These are phyloP conservation scores for Geum urbanum DNA, from an alignment of 306 rosid genomes.

Conservation along the genomic window DNA sequence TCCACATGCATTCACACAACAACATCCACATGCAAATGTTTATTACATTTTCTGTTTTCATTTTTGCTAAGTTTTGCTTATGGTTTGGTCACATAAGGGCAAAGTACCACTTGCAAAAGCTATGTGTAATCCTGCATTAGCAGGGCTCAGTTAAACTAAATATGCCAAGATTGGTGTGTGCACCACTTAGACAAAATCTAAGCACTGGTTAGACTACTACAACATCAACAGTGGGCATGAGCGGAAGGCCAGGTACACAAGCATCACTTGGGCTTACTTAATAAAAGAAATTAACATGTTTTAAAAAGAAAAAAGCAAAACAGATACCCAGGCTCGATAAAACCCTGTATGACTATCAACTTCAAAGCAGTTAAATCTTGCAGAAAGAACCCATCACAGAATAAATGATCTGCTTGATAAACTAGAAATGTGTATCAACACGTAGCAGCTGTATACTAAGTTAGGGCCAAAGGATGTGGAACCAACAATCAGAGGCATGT, in stretches of 20 bases:
- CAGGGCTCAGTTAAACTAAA: no score
- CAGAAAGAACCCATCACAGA: slow-evolving; percentile 2
- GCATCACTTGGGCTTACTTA: neutral
- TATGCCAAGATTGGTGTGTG: neutral
- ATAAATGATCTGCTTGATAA: neutral
- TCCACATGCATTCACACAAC: slow-evolving; percentile 5
- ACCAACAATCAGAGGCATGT: neutral
- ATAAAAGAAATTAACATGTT: neutral
- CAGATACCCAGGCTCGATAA: neutral
- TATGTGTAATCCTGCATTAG: neutral
- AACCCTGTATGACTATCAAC: neutral
- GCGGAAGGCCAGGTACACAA: neutral
- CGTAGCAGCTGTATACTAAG: neutral
- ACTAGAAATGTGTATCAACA: neutral
- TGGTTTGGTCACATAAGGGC: neutral
- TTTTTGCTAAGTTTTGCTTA: neutral
- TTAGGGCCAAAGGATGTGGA: neutral
- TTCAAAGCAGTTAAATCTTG: neutral
- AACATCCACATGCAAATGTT: neutral
- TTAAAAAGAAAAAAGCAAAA: neutral
- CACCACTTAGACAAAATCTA: no score
- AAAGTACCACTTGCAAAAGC: neutral
- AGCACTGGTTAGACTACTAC: neutral
- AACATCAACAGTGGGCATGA: neutral
- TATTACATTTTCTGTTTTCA: neutral